Base-by-base conservation (phyloP, 1,284 basidiomycete genomes). In the Vanrija sp. region DNA sequence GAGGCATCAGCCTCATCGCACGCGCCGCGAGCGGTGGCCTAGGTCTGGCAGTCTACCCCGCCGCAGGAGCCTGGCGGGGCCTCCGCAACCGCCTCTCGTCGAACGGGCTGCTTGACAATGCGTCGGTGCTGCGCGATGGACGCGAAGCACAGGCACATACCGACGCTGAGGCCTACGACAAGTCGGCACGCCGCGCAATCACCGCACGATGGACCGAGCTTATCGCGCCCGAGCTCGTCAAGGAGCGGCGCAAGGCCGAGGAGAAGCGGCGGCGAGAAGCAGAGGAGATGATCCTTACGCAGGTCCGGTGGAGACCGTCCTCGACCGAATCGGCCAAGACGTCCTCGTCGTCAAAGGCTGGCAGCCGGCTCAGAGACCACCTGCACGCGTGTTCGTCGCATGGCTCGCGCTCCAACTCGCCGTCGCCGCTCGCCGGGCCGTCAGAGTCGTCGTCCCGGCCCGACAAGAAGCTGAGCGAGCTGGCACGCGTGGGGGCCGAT, bases 1-100 rank as follows among this genome's bases (percentile, higher is more conserved):
- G 50, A 71, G 71, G 65, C 44, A 72, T 80, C 43, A 82, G 82
- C 56, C 78, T 76, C 9, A 79, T 73, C 0, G 74, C 80, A 49
- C 75, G 78, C 43, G 80, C 82, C 1, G 77, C 79, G 0, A 78
- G 79, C 6, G 73, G 66, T 52, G 50, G 48, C 46, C 50, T 62
- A 19, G 61, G 48, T 6, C 54, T 53, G 26, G 48, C 45, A 25
- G 56, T 60, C 26, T 57, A 61, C 38, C 63, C 65, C 1, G 14
- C 54, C 1, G 52, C 50, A 0, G 55, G 57, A 10, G 47, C 51
- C 5, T 55, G 43, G 44, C 54, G 57, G 14, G 48, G 54, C 12
- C 44, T 47, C n/a, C 59, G 52, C 28, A 40, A 46, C 14, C 21
- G 40, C 6, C 29, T 58, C 14, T 18, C 45, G 7, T 15, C 18